Percentiles rank a stretch among this genome's conserved stretches.
These are phyloP conservation scores for Orychophragmus violaceus DNA, from an alignment of 345 rosid genomes.

Conservation along the genomic window DNA sequence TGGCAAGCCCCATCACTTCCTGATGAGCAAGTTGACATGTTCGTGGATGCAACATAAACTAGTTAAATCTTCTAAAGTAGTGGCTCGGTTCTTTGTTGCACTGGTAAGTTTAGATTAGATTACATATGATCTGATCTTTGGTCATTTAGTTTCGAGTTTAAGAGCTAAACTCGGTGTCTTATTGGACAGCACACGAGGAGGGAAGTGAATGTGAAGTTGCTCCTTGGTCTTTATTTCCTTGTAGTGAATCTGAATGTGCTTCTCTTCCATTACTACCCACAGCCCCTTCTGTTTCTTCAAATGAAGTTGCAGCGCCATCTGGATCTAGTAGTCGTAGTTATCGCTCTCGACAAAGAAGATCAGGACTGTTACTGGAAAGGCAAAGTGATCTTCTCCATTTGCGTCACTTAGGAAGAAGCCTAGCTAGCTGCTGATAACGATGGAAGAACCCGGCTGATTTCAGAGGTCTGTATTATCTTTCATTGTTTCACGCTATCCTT, in stretches of 20 bases:
- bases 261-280: slow-evolving; percentile 49
- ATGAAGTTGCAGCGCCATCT: slow-evolving; percentile 40
- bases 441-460: slow-evolving; percentile 66
- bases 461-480: slow-evolving; percentile 46
- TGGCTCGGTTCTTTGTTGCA: slow-evolving; percentile 81
- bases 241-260: slow-evolving; percentile 44
- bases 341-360: slow-evolving; percentile 41
- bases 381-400: slow-evolving; percentile 47
- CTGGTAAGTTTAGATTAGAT: slow-evolving; percentile 53
- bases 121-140: not conserved
- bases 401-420: slow-evolving; percentile 58
- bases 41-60: slow-evolving; percentile 86
- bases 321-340: slow-evolving; percentile 45
- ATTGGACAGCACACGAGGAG: slow-evolving; percentile 49
- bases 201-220: slow-evolving; percentile 68
- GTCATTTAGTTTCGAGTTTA: not conserved
- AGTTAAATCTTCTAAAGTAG: no score
- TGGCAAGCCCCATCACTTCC: slow-evolving; percentile 72
- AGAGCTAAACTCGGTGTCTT: not conserved
- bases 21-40: slow-evolving; percentile 47
- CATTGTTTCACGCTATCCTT: not conserved
- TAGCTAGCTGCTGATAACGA: slow-evolving; percentile 67
- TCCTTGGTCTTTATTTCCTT: slow-evolving; percentile 72
- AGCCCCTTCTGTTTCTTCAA: slow-evolving; percentile 47
- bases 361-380: slow-evolving; percentile 48